Evolutionary conservation across 2,329 filamentous ascomycete genomes (phyloP).

Genomic region (Cadophora luteo-olivacea): DNA sequence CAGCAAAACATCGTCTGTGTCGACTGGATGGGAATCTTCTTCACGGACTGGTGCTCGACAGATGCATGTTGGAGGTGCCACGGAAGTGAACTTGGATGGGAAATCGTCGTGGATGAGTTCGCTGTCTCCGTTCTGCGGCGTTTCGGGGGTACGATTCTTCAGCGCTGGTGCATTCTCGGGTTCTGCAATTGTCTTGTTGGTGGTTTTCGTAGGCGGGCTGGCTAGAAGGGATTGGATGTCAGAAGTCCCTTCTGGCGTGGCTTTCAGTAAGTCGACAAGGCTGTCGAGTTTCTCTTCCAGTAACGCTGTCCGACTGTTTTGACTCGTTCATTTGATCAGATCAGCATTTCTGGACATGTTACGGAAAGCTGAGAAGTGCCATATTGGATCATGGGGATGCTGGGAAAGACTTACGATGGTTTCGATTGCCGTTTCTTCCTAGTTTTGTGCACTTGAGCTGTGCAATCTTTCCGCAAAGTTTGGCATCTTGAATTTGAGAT

Average conservation of each 20-base stretch:
- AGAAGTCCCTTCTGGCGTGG: neutral
- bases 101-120: conserved; percentile 33
- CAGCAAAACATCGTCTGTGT: conserved; percentile 51
- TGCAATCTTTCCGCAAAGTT: conserved; percentile 53
- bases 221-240: neutral
- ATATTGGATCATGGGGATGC: neutral
- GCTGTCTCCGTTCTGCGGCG: neutral
- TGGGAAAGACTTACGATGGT: conserved; percentile 53
- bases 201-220: neutral
- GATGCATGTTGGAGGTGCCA: conserved; percentile 54
- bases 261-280: conserved; percentile 4
- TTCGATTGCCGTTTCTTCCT: conserved; percentile 59
- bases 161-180: neutral
- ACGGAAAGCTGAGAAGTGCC: neutral
- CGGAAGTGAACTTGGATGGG: conserved; percentile 54
- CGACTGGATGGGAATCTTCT: conserved; percentile 47
- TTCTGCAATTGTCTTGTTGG: neutral
- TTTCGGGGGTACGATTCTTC: neutral
- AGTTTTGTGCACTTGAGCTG: conserved; percentile 54
- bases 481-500: neutral
- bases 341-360: too few relatives aligned
- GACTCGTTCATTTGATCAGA: neutral
- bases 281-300: conserved; percentile 7
- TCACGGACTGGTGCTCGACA: conserved; percentile 52
- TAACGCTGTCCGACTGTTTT: neutral